Base-by-base conservation (phyloP, 495 filamentous ascomycete genomes). In the Aspergillus sclerotiicarbonarius region DNA sequence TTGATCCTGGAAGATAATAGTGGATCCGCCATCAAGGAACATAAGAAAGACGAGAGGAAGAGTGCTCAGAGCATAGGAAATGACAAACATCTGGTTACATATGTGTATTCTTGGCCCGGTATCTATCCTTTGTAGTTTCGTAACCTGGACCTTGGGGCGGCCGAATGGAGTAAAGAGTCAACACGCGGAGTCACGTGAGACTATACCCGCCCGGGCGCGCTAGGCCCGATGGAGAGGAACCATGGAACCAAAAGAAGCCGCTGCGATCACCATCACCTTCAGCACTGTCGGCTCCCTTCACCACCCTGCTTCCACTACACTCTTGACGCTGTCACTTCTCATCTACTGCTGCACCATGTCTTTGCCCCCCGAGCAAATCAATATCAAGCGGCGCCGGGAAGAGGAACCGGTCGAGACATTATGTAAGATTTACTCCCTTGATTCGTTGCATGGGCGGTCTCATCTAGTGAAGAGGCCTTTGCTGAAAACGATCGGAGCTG, bases 401-500 rank as follows among this genome's bases (percentile, higher is more conserved):
- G 81, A 84, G 58, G 81, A 83, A 20, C 80, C 81, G 6, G 75
- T 82, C 12, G 80, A 84, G 45, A 76, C 77, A 31, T 67, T 84
- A 56, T 84, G 80, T 84, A 78, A 60, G 79, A 66, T 16, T n/a
- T 41, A 20, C 30, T 52, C 47, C 46, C 37, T 20, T 21, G 12
- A 6, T 52, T 35, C 33, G 16, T 50, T 20, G 19, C 13, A 57
- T 47, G 9, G 10, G 33, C 33, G 33, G 33, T 13, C 13, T 35
- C 33, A 35, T 9, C 13, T 35, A 35, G 33, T 35, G 33, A 35
- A 35, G 8, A 35, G 33, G 13, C 33, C 33, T 35, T 7, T 35
- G 33, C 8, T 35, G 33, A 35, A 35, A 9, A 13, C 47, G n/a
- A 50, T 50, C 47, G 31, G 12, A 31, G 33, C 13, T 35, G 18